Base-by-base conservation (phyloP, 805 yeast species). In the Suhomyces sp. region DNA sequence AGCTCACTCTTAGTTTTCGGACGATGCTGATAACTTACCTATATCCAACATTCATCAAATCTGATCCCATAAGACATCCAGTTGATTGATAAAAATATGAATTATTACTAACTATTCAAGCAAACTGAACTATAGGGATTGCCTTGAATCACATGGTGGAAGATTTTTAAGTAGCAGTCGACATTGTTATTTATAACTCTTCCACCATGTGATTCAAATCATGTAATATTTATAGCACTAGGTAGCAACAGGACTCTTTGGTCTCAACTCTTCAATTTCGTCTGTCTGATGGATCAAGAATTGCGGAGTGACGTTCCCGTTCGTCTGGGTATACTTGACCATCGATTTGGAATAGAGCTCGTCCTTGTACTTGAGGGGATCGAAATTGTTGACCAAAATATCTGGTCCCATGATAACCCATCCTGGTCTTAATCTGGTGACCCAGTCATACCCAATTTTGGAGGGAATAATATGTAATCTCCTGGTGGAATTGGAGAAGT, bases 361-460 rank as follows among this genome's bases (percentile, higher is more conserved):
- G 31, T 53, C 44, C 31, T 53, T 56, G 46, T 64, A 67, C 19
- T 46, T 46, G 5, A 27, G 34, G 0, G 68, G 63, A 30, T 54
- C 48, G 40, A 90, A 86, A 53, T 86, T 87, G 54, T 86, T 77
- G 19, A 87, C 52, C 46, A 87, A 58, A 3, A 83, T 77, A 59
- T 88, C 96, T 1, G 96, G 96, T 48, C 88, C 74, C 72, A 86
- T 68, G 7, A 88, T 76, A 4, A 87, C 93, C 98, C 98, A 90
- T 4, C 98, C 98, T 7, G 79, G 81, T 51, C 96, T 76, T 41
- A 77, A 56, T 43, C 71, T 73, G 13, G 83, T 75, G 20, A 84
- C 83, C 22, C 73, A 74, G 24, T 81, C 74, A 43, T 68, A 66
- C 0, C 88, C 91, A 2, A 86, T 70, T 46, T 74, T 65, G 10